Percentiles rank a stretch among this genome's conserved stretches.
Conservation (phyloP, 768 basidiomycete species). For the Sarcodon aspratus region DNA sequence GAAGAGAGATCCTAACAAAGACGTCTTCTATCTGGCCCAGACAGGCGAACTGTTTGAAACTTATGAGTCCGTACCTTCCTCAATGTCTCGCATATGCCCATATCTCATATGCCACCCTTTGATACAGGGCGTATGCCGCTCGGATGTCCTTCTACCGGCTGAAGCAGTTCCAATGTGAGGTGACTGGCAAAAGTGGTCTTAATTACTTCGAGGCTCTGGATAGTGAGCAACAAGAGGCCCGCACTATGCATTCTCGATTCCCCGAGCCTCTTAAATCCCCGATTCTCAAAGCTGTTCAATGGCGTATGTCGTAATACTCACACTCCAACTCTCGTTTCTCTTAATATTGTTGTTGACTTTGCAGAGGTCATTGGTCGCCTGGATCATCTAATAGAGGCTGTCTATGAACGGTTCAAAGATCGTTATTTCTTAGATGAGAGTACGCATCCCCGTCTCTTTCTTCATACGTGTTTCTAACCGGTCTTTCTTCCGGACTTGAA, state of each 20-base stretch:
- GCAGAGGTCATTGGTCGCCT: conserved; percentile 94
- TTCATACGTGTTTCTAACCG: conserved; percentile 3
- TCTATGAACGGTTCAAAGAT: conserved; percentile 94
- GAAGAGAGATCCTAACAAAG: conserved; percentile 51
- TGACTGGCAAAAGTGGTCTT: conserved; percentile 86
- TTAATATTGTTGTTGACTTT: neutral
- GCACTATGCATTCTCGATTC: conserved; percentile 83
- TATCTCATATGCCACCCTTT: conserved; percentile 8
- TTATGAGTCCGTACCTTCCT: conserved; percentile 68
- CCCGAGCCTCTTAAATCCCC: conserved; percentile 88
- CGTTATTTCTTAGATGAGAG: conserved; percentile 89
- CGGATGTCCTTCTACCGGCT: conserved; percentile 92
- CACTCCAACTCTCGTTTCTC: neutral
- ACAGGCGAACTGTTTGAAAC: conserved; percentile 97
- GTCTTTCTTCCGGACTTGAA: neutral
- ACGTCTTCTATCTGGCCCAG: conserved; percentile 86
- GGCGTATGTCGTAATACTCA: conserved; percentile 61
- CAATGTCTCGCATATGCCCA: conserved; percentile 12
- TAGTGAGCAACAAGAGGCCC: conserved; percentile 83
- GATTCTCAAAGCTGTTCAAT: conserved; percentile 88
- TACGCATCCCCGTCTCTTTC: conserved; percentile 26
- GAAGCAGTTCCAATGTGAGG: conserved; percentile 95
- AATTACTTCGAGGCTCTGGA: conserved; percentile 92
- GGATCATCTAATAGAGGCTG: conserved; percentile 89
- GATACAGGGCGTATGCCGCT: conserved; percentile 61